A percentile compares a stretch with the other conserved stretches of the same genome.
These are phyloP conservation scores for Pleurotus sapidus DNA, from an alignment of 768 basidiomycete species.

Conservation along the genomic window DNA sequence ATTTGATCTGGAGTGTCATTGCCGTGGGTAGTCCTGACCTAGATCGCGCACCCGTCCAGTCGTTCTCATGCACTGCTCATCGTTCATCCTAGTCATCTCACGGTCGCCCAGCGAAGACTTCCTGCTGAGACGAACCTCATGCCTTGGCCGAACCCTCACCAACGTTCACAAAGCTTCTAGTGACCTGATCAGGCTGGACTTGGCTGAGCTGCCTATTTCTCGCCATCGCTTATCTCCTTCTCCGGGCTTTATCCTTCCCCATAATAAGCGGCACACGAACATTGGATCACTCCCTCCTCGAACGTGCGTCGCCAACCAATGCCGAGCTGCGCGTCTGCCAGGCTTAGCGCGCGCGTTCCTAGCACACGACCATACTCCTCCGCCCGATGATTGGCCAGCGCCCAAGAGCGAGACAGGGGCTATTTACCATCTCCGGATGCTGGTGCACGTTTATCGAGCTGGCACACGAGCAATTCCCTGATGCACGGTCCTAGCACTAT, in stretches of 20 bases:
- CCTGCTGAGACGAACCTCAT: too few relatives aligned
- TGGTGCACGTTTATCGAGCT: slow-evolving; percentile 20
- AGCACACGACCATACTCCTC: slow-evolving; percentile 26
- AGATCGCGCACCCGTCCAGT: too few relatives aligned
- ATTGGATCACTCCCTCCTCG: slow-evolving; percentile 3
- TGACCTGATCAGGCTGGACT: too few relatives aligned
- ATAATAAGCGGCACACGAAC: slow-evolving; percentile 4
- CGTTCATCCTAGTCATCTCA: too few relatives aligned
- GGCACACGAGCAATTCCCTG: slow-evolving; percentile 19
- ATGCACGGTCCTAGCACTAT: slow-evolving; percentile 6
- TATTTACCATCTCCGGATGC: not conserved
- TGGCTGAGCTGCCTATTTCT: too few relatives aligned
- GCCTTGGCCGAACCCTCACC: too few relatives aligned
- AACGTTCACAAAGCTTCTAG: too few relatives aligned
- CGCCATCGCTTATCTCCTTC: too few relatives aligned
- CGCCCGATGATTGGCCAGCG: slow-evolving; percentile 2
- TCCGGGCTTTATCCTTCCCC: slow-evolving; percentile 1
- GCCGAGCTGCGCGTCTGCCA: slow-evolving; percentile 25
- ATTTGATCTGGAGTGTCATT: too few relatives aligned
- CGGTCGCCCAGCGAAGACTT: too few relatives aligned
- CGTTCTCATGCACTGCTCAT: too few relatives aligned
- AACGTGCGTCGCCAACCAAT: slow-evolving; percentile 26
- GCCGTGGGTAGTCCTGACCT: too few relatives aligned
- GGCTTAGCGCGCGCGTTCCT: slow-evolving; percentile 15
- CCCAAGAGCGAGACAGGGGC: not conserved